Conservation (phyloP, 768 basidiomycete genomes). For the Lepiota brunneoincarnata region DNA sequence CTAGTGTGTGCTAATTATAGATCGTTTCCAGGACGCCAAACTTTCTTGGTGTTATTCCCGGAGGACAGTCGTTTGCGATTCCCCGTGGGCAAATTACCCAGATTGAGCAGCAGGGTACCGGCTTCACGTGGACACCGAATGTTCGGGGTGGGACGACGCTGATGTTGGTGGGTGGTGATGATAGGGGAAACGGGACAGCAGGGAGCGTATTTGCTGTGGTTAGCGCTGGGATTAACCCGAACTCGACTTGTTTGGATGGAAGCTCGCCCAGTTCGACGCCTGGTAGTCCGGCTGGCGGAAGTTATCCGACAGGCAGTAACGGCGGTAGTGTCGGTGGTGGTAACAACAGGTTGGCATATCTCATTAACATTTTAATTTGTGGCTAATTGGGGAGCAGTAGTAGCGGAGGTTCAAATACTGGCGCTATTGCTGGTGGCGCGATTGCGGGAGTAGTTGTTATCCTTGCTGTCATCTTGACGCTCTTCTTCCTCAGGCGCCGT, state of each 20-base stretch:
- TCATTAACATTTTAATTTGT: not conserved
- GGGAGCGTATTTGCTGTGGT: constrained; percentile 65
- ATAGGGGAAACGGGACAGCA: constrained; percentile 61
- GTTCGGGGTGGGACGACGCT: constrained; percentile 66
- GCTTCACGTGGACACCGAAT: constrained; percentile 67
- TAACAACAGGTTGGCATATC: not conserved
- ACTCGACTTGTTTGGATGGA: constrained; percentile 52
- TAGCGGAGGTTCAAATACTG: constrained; percentile 32
- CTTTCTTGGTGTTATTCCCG: constrained; percentile 76
- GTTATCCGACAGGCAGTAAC: constrained; percentile 55
- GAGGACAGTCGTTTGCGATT: constrained; percentile 71
- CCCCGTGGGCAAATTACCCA: constrained; percentile 48
- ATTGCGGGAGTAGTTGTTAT: constrained; percentile 53
- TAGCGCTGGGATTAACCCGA: constrained; percentile 43
- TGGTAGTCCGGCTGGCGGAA: constrained; percentile 72
- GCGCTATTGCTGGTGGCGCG: constrained; percentile 49
- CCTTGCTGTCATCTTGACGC: constrained; percentile 34
- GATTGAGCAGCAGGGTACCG: constrained; percentile 45
- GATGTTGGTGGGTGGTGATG: constrained; percentile 65
- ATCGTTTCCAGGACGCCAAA: constrained; percentile 43
- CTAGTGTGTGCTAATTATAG: not conserved
- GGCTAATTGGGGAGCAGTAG: not conserved
- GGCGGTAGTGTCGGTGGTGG: constrained; percentile 28
- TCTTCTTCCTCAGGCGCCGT: constrained; percentile 52
- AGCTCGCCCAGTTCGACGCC: constrained; percentile 76